Base-by-base conservation (phyloP, 495 filamentous ascomycete species). In the Neurospora discreta region DNA sequence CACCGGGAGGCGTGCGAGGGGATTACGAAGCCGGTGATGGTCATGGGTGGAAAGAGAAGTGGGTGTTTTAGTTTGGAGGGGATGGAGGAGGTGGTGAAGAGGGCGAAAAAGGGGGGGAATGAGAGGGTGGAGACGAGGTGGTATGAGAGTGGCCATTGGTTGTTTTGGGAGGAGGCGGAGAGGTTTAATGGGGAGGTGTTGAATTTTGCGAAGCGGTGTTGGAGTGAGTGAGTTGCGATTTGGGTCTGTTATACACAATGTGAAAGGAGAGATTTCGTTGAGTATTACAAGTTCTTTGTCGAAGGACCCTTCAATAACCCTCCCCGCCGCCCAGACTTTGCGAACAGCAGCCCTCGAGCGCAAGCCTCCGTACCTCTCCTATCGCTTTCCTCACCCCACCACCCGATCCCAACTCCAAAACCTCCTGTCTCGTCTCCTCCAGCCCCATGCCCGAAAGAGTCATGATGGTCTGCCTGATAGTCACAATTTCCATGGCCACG, bases 101-200 rank as follows among this genome's bases (percentile, higher is more conserved):
- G 80, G 18, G 73, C 80, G 0, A 79, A 78, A 68, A 71, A 67
- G 26, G 70, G 68, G 0, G 72, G 72, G 0, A 74, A 65, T 1
- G 71, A 72, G n/a, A 73, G 73, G 13, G 77, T 77, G 16, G 72
- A 71, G 39, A 74, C 81, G 30, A 72, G 75, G 1, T 74, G 80
- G 9, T 83, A 82, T 44, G 76, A 81, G 13, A 78, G 79, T 23
- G 84, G 84, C 0, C 84, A 85, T 71, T 85, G 84, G 84, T 46
- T 82, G 60, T 85, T 85, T 69, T 85, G 81, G 67, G 84, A 85
- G 76, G 74, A 84, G 71, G 79, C 83, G 0, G 79, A 79, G 68
- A 70, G 74, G 68, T 85, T 85, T 46, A 81, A 82, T 58, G 71
- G 39, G 38, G 77, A 82, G 74, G 60, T 82, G n/a, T 30, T 81